Percentiles rank a stretch among this genome's conserved stretches.
Conservation (phyloP, 176 grass and related monocot genomes). For the Eragrostis nindensis region DNA sequence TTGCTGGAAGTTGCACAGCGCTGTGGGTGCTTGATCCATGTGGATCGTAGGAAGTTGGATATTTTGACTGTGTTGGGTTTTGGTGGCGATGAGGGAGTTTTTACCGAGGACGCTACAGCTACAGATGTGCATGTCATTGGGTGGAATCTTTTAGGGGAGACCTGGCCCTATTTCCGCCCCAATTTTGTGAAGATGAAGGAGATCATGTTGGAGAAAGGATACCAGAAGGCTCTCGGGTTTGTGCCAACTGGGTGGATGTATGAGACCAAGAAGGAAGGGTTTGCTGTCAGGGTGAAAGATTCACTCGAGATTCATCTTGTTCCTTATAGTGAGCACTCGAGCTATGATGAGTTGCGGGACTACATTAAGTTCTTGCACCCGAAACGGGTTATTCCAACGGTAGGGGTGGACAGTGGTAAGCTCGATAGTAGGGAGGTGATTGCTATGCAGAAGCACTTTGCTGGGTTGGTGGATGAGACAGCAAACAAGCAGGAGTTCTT, state of each 20-base stretch:
- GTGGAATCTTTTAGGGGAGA: constrained; percentile 95
- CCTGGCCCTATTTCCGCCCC: constrained; percentile 85
- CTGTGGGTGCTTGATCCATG: constrained; percentile 74
- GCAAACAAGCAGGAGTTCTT: constrained; percentile 91
- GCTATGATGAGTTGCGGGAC: constrained; percentile 75
- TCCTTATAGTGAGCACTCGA: constrained; percentile 95
- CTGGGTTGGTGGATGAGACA: constrained; percentile 85
- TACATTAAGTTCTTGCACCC: constrained; percentile 78
- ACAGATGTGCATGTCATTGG: constrained; percentile 72
- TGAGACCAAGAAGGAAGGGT: constrained; percentile 86
- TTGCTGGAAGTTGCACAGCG: constrained; percentile 76
- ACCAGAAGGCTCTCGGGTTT: constrained; percentile 79
- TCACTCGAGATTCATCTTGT: constrained; percentile 84
- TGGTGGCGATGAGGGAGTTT: constrained; percentile 55
- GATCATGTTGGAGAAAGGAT: constrained; percentile 84
- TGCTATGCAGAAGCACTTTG: constrained; percentile 85
- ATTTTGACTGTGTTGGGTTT: constrained; percentile 68
- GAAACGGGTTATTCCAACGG: constrained; percentile 80
- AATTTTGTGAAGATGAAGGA: constrained; percentile 97
- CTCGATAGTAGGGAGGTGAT: constrained; percentile 65
- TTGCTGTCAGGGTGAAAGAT: constrained; percentile 75
- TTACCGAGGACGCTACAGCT: constrained; percentile 64
- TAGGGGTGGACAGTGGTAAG: constrained; percentile 76
- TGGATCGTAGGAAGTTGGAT: constrained; percentile 80
- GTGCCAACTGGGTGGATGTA: constrained; percentile 91